Conservation (phyloP, 2,329 filamentous ascomycete species). For the Fusarium beomiforme region DNA sequence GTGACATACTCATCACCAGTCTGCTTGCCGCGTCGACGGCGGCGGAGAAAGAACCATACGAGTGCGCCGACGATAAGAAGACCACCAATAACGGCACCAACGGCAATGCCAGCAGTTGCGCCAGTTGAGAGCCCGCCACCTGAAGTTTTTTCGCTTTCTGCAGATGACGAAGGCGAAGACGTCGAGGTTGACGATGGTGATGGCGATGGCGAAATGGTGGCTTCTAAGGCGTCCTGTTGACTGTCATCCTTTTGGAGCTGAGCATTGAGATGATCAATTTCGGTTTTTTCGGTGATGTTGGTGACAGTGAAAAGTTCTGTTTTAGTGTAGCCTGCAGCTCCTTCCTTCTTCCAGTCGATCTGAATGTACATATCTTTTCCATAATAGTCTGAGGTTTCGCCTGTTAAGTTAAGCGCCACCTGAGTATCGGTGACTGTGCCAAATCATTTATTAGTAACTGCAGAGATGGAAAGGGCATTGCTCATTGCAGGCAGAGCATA, state of each 20-base stretch:
- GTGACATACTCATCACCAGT: constrained; percentile 36
- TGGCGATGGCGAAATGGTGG: not conserved
- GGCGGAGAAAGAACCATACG: constrained; percentile 56
- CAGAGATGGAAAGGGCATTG: not conserved
- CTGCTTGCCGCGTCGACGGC: constrained; percentile 47
- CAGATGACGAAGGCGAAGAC: not conserved
- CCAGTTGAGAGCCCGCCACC: constrained; percentile 49
- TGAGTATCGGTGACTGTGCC: not conserved
- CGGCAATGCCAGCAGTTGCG: constrained; percentile 59
- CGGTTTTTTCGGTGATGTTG: not conserved
- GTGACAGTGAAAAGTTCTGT: constrained; percentile 26
- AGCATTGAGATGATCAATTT: not conserved
- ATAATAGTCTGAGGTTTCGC: not conserved
- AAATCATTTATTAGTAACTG: not conserved
- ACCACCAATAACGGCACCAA: constrained; percentile 52
- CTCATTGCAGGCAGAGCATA: not conserved
- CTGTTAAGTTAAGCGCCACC: not conserved
- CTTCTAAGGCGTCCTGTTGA: not conserved
- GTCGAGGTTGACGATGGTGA: not conserved
- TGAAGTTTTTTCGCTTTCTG: not conserved
- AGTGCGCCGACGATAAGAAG: constrained; percentile 53
- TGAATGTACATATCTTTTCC: constrained; percentile 6
- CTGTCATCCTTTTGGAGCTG: not conserved
- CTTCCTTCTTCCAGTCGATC: constrained; percentile 15
- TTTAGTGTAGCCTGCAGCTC: not conserved